Conservation (phyloP, 305 asterid species). For the Fraxinus sp. region DNA sequence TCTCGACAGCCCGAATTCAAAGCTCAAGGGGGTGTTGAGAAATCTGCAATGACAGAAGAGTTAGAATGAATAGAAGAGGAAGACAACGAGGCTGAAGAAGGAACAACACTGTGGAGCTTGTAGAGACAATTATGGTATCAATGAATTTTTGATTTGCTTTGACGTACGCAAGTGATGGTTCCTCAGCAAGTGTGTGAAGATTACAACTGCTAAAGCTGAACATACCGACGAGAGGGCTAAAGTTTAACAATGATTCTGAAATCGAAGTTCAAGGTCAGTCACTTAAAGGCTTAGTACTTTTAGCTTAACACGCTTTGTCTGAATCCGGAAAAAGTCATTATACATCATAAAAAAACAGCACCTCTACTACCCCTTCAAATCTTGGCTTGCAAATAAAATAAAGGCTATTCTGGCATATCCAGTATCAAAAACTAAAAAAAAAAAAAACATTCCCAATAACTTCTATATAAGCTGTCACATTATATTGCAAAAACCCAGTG, state of each 20-base stretch:
- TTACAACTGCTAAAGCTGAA: slow-evolving; percentile 54
- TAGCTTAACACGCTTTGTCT: not conserved
- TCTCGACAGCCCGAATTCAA: slow-evolving; percentile 45
- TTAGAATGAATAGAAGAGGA: slow-evolving; percentile 38
- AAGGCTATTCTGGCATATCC: not conserved
- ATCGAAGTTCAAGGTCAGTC: not conserved
- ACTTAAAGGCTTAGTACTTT: not conserved
- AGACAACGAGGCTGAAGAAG: slow-evolving; percentile 52
- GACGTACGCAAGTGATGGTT: slow-evolving; percentile 56
- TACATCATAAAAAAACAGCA: not conserved
- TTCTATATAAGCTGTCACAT: not conserved
- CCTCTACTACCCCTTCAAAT: not conserved
- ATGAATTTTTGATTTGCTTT: slow-evolving; percentile 59
- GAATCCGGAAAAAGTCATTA: not conserved
- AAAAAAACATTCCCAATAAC: not conserved
- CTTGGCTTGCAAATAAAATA: not conserved
- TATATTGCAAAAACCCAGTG: not conserved
- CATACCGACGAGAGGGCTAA: slow-evolving; percentile 31
- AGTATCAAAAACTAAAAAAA: not conserved
- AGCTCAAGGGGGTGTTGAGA: slow-evolving; percentile 37
- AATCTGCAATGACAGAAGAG: slow-evolving; percentile 44
- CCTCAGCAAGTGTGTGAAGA: slow-evolving; percentile 58
- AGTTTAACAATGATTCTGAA: slow-evolving; percentile 5
- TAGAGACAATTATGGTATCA: slow-evolving; percentile 36
- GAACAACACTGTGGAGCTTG: slow-evolving; percentile 49